A percentile compares a stretch with the other conserved stretches of the same genome.
These are phyloP conservation scores for Boletus rubropictus DNA, from an alignment of 768 basidiomycete species.

Conservation along the genomic window DNA sequence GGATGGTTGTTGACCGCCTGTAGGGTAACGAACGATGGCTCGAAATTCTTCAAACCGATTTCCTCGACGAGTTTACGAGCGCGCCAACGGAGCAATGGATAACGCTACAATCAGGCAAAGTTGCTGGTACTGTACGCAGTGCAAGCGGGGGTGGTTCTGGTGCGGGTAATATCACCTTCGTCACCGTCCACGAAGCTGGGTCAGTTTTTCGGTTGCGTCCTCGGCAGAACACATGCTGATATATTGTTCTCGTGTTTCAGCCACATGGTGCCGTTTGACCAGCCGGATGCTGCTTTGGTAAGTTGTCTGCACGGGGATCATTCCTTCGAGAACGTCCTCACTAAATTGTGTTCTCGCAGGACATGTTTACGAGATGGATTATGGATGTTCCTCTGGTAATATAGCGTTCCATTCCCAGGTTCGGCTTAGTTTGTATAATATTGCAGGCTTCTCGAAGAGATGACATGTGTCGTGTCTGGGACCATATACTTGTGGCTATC, in stretches of 20 bases:
- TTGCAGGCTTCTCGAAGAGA: not conserved
- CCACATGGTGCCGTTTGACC: conserved; percentile 89
- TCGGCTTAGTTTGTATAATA: not conserved
- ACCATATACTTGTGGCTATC: not conserved
- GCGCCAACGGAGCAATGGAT: conserved; percentile 52
- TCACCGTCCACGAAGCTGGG: conserved; percentile 75
- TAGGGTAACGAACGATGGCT: conserved; percentile 80
- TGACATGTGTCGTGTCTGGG: not conserved
- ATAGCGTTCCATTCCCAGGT: not conserved
- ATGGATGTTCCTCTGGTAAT: conserved; percentile 42
- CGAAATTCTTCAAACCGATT: conserved; percentile 52
- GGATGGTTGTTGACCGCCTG: not conserved
- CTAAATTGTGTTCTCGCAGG: conserved; percentile 31
- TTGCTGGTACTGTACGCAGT: conserved; percentile 63
- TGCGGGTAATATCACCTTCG: conserved; percentile 84
- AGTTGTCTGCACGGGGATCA: conserved; percentile 16
- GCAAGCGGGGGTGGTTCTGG: conserved; percentile 59
- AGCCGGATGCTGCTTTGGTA: conserved; percentile 80
- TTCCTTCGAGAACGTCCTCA: not conserved
- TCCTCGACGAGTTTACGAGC: conserved; percentile 53
- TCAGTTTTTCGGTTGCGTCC: conserved; percentile 33
- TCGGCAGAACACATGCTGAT: not conserved
- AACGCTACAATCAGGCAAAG: conserved; percentile 43
- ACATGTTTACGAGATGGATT: conserved; percentile 58
- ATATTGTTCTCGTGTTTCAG: conserved; percentile 33